Evolutionary conservation across 306 rosid species (phyloP).

Genomic region (Pueraria montana): DNA sequence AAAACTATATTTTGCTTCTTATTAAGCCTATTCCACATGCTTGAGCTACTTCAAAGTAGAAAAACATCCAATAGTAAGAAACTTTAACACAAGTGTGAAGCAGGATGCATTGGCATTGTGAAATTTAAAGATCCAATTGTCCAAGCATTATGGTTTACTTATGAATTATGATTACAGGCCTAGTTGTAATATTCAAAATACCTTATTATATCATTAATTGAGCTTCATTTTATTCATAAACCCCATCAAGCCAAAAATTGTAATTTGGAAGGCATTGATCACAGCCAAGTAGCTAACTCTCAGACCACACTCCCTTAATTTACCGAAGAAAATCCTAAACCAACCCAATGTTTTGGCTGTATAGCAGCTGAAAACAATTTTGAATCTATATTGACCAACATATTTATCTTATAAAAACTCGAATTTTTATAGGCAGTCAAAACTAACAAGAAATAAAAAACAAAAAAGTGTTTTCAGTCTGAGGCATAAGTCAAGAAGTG

Average conservation of each 20-base stretch:
- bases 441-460: slow-evolving; percentile 8
- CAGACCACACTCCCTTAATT: background rate
- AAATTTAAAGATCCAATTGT: slow-evolving; percentile 17
- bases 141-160: background rate
- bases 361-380: background rate
- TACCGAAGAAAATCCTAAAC: slow-evolving; percentile 18
- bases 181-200: background rate
- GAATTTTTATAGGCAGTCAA: background rate
- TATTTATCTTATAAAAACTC: slow-evolving; percentile 15
- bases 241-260: slow-evolving; percentile 2
- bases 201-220: slow-evolving; percentile 18
- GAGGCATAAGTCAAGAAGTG: background rate
- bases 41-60: slow-evolving; percentile 8
- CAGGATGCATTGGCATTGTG: background rate
- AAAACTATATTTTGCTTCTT: slow-evolving; percentile 31
- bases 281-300: background rate
- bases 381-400: background rate
- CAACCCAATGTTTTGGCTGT: slow-evolving; percentile 1
- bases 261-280: background rate
- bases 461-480: background rate
- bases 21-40: background rate
- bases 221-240: slow-evolving; percentile 14
- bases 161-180: slow-evolving; percentile 3
- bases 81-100: slow-evolving; percentile 3
- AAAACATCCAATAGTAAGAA: background rate